Conservation (phyloP, 2,329 filamentous ascomycete species). For the Blumeriella jaapii region DNA sequence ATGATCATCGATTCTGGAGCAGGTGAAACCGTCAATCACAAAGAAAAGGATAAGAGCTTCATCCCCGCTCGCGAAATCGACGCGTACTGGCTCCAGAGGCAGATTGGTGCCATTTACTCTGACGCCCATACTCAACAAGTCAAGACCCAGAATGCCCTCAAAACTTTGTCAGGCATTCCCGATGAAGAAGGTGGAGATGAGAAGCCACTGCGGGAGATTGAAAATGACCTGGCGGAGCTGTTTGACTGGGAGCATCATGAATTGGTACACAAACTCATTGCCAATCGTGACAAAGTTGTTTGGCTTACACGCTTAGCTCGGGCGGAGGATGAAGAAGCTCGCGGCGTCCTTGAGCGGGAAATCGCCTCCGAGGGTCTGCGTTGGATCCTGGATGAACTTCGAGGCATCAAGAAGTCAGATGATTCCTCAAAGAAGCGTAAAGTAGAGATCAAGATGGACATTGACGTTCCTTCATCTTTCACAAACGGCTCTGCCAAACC, state of each 20-base stretch:
- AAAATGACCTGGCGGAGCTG: slow-evolving; percentile 96
- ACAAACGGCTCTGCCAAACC: slow-evolving; percentile 36
- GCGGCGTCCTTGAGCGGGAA: slow-evolving; percentile 70
- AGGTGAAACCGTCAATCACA: slow-evolving; percentile 34
- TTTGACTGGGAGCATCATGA: slow-evolving; percentile 97
- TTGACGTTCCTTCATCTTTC: slow-evolving; percentile 59
- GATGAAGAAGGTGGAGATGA: slow-evolving; percentile 70
- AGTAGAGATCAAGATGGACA: slow-evolving; percentile 91
- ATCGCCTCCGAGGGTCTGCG: slow-evolving; percentile 84
- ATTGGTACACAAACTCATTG: slow-evolving; percentile 79
- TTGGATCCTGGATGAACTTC: slow-evolving; percentile 78
- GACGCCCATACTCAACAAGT: slow-evolving; percentile 90
- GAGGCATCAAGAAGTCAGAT: slow-evolving; percentile 54
- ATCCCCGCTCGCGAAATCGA: slow-evolving; percentile 86
- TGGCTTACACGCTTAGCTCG: slow-evolving; percentile 86
- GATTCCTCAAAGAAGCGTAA: slow-evolving; percentile 46
- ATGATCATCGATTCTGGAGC: slow-evolving; percentile 70
- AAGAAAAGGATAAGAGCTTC: slow-evolving; percentile 43
- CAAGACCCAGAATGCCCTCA: slow-evolving; percentile 76
- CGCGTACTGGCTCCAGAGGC: slow-evolving; percentile 91
- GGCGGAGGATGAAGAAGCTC: slow-evolving; percentile 68
- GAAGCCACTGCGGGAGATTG: slow-evolving; percentile 79
- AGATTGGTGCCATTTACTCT: slow-evolving; percentile 77
- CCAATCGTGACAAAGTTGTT: slow-evolving; percentile 86
- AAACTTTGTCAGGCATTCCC: slow-evolving; percentile 66